Percentiles rank a stretch among this genome's conserved stretches.
These are phyloP conservation scores for Pilasporangium apinafurcum DNA, from an alignment of 352 stramenopile species.

Conservation along the genomic window DNA sequence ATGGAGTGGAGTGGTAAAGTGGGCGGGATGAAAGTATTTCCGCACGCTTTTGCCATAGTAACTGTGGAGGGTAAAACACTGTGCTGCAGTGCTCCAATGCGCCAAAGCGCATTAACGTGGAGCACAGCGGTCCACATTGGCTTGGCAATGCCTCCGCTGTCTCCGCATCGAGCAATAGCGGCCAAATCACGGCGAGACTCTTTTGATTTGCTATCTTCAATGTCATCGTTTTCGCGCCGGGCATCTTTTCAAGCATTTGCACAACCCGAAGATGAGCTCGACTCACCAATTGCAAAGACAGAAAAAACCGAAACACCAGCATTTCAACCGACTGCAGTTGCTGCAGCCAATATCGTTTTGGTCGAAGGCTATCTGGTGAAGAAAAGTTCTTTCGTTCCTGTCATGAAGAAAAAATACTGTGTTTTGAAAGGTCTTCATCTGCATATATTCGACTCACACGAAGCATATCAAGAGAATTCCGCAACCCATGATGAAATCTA, in stretches of 20 bases:
- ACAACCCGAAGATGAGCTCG: no score
- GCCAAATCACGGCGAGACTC: conserved; percentile 62
- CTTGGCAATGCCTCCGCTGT: conserved; percentile 69
- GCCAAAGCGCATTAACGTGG: conserved; percentile 63
- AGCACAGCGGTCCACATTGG: conserved; percentile 64
- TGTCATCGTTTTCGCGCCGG: conserved; percentile 3
- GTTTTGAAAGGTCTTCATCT: conserved; percentile 35
- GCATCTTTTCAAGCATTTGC: conserved; percentile 1
- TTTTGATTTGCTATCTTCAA: conserved; percentile 48
- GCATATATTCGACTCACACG: conserved; percentile 33
- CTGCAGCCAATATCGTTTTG: conserved; percentile 7
- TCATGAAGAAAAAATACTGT: conserved; percentile 67
- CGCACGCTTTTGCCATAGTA: conserved; percentile 45
- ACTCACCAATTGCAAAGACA: not conserved
- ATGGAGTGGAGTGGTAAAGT: conserved; percentile 62
- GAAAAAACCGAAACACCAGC: not conserved
- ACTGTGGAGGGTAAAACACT: conserved; percentile 71
- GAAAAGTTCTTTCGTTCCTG: conserved; percentile 28
- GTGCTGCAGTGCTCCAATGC: conserved; percentile 49
- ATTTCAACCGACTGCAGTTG: not conserved
- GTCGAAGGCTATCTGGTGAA: conserved; percentile 58
- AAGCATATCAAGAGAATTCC: conserved; percentile 19
- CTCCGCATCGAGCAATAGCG: conserved; percentile 56
- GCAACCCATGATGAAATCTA: conserved; percentile 13
- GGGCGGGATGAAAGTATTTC: conserved; percentile 36